A percentile compares a stretch with the other conserved stretches of the same genome.
These are phyloP conservation scores for Syzygium aqueum DNA, from an alignment of 345 rosid species.

Conservation along the genomic window DNA sequence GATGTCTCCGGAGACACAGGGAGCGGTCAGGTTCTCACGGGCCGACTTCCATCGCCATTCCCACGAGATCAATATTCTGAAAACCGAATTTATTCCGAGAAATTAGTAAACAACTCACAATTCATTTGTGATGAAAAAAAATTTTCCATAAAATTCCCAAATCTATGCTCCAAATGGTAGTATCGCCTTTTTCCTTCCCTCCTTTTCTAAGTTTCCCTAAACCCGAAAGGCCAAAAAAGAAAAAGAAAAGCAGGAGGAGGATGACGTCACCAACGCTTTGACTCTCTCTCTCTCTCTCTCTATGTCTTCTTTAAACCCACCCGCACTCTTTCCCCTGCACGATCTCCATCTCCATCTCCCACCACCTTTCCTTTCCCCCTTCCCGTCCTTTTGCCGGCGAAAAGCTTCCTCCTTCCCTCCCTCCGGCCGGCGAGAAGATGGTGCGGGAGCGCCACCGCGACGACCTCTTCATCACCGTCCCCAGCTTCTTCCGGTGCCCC, in stretches of 20 bases:
- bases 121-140: background rate
- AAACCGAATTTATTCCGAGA: background rate
- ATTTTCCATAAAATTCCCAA: background rate
- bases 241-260: background rate
- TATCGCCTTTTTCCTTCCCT: background rate
- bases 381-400: background rate
- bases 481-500: slow-evolving; percentile 84
- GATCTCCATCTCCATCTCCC: background rate
- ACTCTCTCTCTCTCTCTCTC: slow-evolving; percentile 4
- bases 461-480: slow-evolving; percentile 61
- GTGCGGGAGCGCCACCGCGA: slow-evolving; percentile 35
- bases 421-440: slow-evolving; percentile 18
- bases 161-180: background rate
- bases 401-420: background rate
- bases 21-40: background rate
- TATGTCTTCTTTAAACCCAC: slow-evolving; percentile 33
- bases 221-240: background rate
- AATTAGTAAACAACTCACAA: background rate
- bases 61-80: no score
- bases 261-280: slow-evolving; percentile 51
- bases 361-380: background rate
- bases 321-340: background rate
- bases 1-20: background rate
- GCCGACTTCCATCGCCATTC: background rate
- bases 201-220: background rate